Evolutionary conservation across 192 early-diverging fungal genomes (phyloP), one percentile per base, ranked within the genome.

Genomic region (Gryganskiella cystojenkinii): DNA sequence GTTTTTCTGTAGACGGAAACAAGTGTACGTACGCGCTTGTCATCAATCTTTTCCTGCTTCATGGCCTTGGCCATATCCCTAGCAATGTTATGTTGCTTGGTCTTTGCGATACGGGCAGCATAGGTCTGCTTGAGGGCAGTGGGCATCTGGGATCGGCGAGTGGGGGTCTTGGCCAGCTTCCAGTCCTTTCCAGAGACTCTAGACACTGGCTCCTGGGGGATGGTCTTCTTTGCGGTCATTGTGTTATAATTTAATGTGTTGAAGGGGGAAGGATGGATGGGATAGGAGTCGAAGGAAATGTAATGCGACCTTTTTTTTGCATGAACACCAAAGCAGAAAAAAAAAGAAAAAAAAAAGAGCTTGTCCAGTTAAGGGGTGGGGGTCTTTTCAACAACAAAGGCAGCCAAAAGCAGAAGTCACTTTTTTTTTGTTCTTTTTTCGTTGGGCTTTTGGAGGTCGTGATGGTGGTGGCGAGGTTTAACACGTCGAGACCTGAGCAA

Each of bases 111-210:
- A 20, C 78, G 71, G 17, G 62, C 67, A 2, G 67, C 28, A 55
- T 71, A 83, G 31, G 65, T 76, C 58, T 80, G 78, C 50, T 74
- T 73, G 31, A 83, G 50, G 30, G 56, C 58, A 15, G 42, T 67
- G 43, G 82, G 65, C 61, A 83, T 56, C 62, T 83, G 82, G 24
- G 78, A 46, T 44, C 82, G 67, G 22, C 64, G 71, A 7, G 82
- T 76, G n/a, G 82, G 54, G 10, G 56, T 55, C 58, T 83, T 83
- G 15, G 67, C 63, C 66, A 68, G 20, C 70, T 83, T 83, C 82
- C 82, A 83, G 56, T 63, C 56, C 61, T 83, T 83, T 31, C 82
- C 78, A 80, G 95, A 81, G 92, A 95, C 43, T 92, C 93, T 76
- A 84, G 94, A 47, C 92, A 92, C 76, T 87, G 90, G 73, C 84